Conservation (phyloP, 2,329 filamentous ascomycete species). For the Aspergillus floridensis region DNA sequence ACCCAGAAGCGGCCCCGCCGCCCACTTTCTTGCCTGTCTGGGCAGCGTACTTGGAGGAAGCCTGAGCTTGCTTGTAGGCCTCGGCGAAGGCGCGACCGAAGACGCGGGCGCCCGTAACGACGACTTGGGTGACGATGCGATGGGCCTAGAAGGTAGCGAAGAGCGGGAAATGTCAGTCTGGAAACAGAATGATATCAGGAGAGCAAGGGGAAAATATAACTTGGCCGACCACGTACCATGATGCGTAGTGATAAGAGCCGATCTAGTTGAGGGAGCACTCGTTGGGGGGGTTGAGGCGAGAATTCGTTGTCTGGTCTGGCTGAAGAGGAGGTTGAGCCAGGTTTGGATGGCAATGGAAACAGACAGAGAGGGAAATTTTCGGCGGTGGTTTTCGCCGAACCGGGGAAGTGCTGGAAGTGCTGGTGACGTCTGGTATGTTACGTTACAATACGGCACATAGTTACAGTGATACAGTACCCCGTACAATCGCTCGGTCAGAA, state of each 20-base stretch:
- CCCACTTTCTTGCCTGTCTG: constrained; percentile 57
- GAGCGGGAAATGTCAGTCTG: constrained; percentile 1
- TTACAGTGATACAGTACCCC: too few relatives aligned
- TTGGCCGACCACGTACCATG: constrained; percentile 9
- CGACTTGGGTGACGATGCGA: constrained; percentile 89
- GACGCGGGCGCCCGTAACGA: constrained; percentile 85
- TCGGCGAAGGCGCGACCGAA: constrained; percentile 89
- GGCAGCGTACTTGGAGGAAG: constrained; percentile 76
- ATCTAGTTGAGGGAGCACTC: neutral
- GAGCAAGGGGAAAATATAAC: neutral
- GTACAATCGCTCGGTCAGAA: neutral
- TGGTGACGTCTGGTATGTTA: neutral
- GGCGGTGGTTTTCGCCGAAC: constrained; percentile 13
- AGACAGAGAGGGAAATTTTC: constrained; percentile 22
- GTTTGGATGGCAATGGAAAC: constrained; percentile 16
- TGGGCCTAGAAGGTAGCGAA: constrained; percentile 64
- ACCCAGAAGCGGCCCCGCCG: constrained; percentile 64
- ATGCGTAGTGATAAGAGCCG: neutral
- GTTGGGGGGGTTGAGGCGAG: neutral
- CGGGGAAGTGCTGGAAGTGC: too few relatives aligned
- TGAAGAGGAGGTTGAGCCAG: neutral
- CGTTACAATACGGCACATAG: neutral
- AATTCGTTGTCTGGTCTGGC: neutral
- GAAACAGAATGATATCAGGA: neutral
- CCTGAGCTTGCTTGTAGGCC: constrained; percentile 92